Evolutionary conservation across 2,329 filamentous ascomycete species (phyloP), one percentile per base, ranked within the genome.

Genomic region (Penicillium sp.): DNA sequence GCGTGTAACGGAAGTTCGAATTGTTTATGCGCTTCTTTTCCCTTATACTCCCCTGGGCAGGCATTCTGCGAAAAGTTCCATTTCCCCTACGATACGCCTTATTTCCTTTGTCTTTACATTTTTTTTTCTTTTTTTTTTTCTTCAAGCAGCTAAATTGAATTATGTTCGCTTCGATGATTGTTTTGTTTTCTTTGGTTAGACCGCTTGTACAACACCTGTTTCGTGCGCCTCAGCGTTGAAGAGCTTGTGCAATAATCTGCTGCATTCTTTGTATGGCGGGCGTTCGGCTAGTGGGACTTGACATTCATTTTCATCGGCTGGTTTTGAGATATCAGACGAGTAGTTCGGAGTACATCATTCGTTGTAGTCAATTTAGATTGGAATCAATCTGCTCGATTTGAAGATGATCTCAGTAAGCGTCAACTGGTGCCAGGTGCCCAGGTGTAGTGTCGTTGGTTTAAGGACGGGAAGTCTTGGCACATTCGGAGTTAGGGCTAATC

Each of bases 11-110:
- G 66, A 67, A 70, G 71, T 70, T 60, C 60, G 67, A 71, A 68
- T 67, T 64, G 57, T 71, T 68, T 55, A 64, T 69, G 66, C 63
- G 65, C 61, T 65, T 68, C 58, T 61, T 58, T 67, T 65, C 56
- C 62, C 60, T 65, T 64, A 69, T 73, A 69, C 65, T 67, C 66
- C 67, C 67, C 67, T 74, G 73, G 74, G 73, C 71, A 74, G 73
- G 73, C 73, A 70, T 70, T 75, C 65, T 75, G 73, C 72, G 71
- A 76, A 76, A 76, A 76, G 70, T 76, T 71, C 65, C 63, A 62
- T 67, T 64, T 68, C 57, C 63, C 63, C 65, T 61, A 59, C 60
- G 56, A 27, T 43, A 53, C 44, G 24, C 38, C 54, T 56, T 57
- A 40, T 55, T 39, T 43, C 40, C 14, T 52, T 54, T 59, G 47